A percentile compares a stretch with the other conserved stretches of the same genome.
Conservation (phyloP, 2,329 filamentous ascomycete species). For the Dactylonectria macrodidyma region DNA sequence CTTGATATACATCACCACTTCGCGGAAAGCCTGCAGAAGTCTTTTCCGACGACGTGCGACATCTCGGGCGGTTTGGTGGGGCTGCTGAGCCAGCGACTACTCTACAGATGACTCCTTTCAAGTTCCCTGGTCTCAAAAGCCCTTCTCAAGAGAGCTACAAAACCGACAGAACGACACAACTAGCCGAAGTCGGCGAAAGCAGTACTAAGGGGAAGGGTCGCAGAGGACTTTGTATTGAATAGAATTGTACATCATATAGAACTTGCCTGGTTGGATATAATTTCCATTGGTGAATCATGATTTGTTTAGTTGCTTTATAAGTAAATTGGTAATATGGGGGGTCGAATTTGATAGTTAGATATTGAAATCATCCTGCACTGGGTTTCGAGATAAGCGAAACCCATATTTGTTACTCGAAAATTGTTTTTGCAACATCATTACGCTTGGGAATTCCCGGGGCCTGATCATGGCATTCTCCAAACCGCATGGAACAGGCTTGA, state of each 20-base stretch:
- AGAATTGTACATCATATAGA: not conserved
- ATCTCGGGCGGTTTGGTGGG: not conserved
- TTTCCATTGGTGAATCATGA: not conserved
- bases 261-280: not conserved
- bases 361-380: too few relatives aligned
- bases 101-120: not conserved
- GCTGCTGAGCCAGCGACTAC: not conserved
- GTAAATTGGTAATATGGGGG: not conserved
- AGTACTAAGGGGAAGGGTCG: not conserved
- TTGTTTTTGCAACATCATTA: too few relatives aligned
- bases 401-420: too few relatives aligned
- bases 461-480: too few relatives aligned
- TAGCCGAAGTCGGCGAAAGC: not conserved
- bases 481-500: too few relatives aligned
- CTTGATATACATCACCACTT: slow-evolving; percentile 78
- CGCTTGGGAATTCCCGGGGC: too few relatives aligned
- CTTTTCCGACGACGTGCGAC: not conserved
- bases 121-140: not conserved
- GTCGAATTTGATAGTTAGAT: not conserved
- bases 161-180: not conserved
- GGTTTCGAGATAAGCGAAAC: too few relatives aligned
- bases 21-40: slow-evolving; percentile 56
- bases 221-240: not conserved
- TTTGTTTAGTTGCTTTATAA: not conserved
- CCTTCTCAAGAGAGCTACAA: not conserved